These are phyloP conservation scores for Euphrasia confusa DNA, from an alignment of 257 asterid species.

Conservation along the genomic window DNA sequence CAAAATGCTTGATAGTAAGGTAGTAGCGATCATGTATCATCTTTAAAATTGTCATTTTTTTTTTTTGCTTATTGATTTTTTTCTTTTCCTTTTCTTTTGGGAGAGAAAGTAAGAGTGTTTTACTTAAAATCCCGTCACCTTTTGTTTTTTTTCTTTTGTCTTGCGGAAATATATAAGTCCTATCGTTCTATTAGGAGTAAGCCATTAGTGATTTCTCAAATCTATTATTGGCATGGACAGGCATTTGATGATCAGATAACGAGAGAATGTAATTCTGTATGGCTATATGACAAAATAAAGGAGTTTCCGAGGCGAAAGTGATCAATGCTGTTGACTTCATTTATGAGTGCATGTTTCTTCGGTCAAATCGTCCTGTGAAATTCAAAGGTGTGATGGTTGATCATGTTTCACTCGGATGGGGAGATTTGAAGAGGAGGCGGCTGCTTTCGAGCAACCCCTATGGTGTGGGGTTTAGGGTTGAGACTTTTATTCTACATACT, in stretches of 20 bases:
- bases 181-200: too few relatives aligned
- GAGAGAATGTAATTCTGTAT: neutral
- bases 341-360: neutral
- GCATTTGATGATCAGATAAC: constrained; percentile 12
- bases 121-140: too few relatives aligned
- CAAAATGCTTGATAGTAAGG: constrained; percentile 52
- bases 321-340: neutral
- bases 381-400: neutral
- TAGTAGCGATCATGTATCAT: constrained; percentile 30
- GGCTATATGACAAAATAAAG: neutral
- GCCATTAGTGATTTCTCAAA: too few relatives aligned
- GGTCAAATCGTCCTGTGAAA: neutral
- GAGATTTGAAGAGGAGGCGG: too few relatives aligned
- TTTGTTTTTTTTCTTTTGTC: too few relatives aligned
- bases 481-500: neutral
- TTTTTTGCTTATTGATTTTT: too few relatives aligned
- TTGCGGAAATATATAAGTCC: too few relatives aligned
- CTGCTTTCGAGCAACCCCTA: too few relatives aligned
- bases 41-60: neutral
- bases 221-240: constrained; percentile 5
- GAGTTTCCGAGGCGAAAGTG: neutral
- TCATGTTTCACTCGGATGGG: constrained; percentile 1
- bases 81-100: neutral
- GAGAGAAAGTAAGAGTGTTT: neutral
- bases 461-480: constrained; percentile 11